Evolutionary conservation across 257 asterid species (phyloP).

Genomic region (Primulina huaijiensis): DNA sequence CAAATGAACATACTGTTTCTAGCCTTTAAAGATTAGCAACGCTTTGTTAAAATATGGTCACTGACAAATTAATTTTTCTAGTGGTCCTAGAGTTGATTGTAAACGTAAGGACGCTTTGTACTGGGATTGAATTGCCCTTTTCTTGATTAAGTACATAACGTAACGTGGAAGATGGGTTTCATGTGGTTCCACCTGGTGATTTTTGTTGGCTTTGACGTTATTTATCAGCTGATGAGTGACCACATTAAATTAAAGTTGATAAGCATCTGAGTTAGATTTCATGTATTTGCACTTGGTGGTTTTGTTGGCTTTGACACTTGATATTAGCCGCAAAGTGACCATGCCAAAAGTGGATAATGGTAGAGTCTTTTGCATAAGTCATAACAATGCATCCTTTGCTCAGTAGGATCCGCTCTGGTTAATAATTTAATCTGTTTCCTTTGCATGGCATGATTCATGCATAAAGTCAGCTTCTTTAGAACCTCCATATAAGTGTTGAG

Average conservation of each 20-base stretch:
- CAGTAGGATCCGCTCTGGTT: background rate
- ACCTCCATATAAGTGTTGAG: background rate
- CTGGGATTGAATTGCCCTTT: background rate
- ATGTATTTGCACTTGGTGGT: background rate
- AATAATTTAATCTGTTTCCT: background rate
- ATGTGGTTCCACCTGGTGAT: background rate
- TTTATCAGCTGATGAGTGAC: background rate
- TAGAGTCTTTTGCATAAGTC: background rate
- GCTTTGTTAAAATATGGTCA: background rate
- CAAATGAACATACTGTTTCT: slow-evolving; percentile 5
- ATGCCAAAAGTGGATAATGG: background rate
- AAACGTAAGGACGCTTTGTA: background rate
- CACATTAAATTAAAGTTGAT: background rate
- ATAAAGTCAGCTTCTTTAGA: background rate
- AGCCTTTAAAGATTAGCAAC: background rate
- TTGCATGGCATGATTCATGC: background rate
- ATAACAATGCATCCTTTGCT: background rate
- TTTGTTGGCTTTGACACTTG: slow-evolving; percentile 1
- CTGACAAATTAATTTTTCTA: background rate
- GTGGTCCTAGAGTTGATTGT: background rate
- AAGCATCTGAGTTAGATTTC: background rate
- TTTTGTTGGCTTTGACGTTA: slow-evolving; percentile 4
- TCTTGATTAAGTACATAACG: background rate
- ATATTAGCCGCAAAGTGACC: background rate
- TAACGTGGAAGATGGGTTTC: background rate